These are phyloP conservation scores for Ustilago xerochloae DNA, from an alignment of 1,284 basidiomycete genomes.

Conservation along the genomic window DNA sequence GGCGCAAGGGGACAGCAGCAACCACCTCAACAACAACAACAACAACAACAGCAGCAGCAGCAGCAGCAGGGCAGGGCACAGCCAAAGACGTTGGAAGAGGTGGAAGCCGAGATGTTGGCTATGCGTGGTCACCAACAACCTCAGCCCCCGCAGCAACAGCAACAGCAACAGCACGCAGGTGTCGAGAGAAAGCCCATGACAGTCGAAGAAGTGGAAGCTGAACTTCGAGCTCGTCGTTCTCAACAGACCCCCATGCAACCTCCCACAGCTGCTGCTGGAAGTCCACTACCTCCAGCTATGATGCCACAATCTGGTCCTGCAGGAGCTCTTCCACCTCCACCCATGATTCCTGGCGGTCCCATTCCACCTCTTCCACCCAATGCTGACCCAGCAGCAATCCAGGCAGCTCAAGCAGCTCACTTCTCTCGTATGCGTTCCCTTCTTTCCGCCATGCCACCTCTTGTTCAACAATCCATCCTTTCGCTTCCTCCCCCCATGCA, in stretches of 20 bases:
- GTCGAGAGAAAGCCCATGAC: slow-evolving; percentile 74
- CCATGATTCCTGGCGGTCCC: slow-evolving; percentile 27
- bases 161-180: slow-evolving; percentile 20
- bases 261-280: neutral
- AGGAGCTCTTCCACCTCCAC: too few relatives aligned
- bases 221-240: slow-evolving; percentile 71
- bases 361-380: slow-evolving; percentile 16
- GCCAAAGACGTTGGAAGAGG: slow-evolving; percentile 67
- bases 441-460: slow-evolving; percentile 60
- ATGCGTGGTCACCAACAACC: slow-evolving; percentile 29
- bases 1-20: slow-evolving; percentile 43
- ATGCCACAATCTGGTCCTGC: slow-evolving; percentile 6
- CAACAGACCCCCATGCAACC: too few relatives aligned
- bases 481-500: slow-evolving; percentile 64
- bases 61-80: slow-evolving; percentile 28
- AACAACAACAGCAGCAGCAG: slow-evolving; percentile 25
- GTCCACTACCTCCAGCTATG: neutral
- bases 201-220: slow-evolving; percentile 91
- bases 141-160: slow-evolving; percentile 8
- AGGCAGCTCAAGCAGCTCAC: slow-evolving; percentile 54
- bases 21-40: slow-evolving; percentile 18
- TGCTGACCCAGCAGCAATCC: slow-evolving; percentile 39
- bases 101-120: slow-evolving; percentile 69
- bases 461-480: slow-evolving; percentile 60
- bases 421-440: slow-evolving; percentile 62